Base-by-base conservation (phyloP, 2,329 filamentous ascomycete species). In the Sclerotinia spermophila region DNA sequence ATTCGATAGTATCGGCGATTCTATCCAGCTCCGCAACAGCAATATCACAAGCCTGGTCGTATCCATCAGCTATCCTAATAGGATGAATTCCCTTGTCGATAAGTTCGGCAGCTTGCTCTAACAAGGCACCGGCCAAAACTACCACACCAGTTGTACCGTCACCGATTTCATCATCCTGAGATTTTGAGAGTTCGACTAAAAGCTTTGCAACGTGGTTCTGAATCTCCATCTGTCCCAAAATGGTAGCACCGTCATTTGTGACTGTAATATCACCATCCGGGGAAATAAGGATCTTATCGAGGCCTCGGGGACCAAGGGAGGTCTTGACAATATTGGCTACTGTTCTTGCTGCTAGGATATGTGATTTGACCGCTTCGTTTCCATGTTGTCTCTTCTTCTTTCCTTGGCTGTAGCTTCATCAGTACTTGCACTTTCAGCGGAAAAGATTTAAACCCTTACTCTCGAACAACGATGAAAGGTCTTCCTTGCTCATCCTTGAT, bases 51-150 rank as follows among this genome's bases (percentile, higher is more conserved):
- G 96, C 96, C 79, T 97, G 90, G 81, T 99, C 96, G 83, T 97
- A 99, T 68, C 96, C 96, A 82, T 99, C 96, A 75, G 96, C 96
- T 83, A 99, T 98, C 77, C 96, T 88, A 81, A 99, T 99, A 73
- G 96, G 96, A 83, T 99, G 96, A 78, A 99, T 99, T 80, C 96
- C 96, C 88, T 99, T 99, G 87, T 99, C 96, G 81, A 99, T 98
- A 77, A 99, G 88, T 81, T 97, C 96, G 74, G 95, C 93, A 27
- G 96, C 96, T 84, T 98, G 95, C 83, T 99, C 96, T 73, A 99
- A 86, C 74, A 99, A 88, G 73, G 96, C 94, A 74, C 95, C 96
- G 21, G 96, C 96, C 76, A 99, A 85, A 64, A 99, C 96, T 67
- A 99, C 96, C 21, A 99, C 96, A 81, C 96, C 96, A 0, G 96